Evolutionary conservation across 2,329 filamentous ascomycete species (phyloP).

Genomic region (Zalaria sp.): DNA sequence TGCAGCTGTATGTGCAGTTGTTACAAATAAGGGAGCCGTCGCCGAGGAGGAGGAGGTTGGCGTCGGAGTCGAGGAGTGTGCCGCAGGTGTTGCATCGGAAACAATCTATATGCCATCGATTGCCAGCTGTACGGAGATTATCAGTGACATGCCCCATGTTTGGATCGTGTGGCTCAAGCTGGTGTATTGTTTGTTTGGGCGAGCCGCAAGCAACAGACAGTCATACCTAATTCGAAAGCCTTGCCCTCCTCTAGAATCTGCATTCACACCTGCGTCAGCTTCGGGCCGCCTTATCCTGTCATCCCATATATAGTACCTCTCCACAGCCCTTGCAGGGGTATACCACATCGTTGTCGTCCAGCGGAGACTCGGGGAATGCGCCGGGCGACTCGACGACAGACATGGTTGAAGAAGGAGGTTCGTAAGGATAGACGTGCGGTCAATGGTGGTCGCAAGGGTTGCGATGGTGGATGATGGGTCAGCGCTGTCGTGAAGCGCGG

Average conservation of each 20-base stretch:
- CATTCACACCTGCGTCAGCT: conserved; percentile 6
- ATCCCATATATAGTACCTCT: conserved; percentile 44
- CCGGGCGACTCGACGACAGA: conserved; percentile 38
- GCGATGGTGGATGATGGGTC: not conserved
- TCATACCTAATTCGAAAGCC: conserved; percentile 86
- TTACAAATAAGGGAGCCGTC: conserved; percentile 98
- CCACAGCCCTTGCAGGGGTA: conserved; percentile 89
- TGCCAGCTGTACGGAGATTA: conserved; percentile 51
- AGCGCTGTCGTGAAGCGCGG: not conserved
- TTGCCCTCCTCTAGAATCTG: conserved; percentile 98
- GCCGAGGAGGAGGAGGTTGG: conserved; percentile 89
- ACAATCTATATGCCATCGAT: conserved; percentile 97
- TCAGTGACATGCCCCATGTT: conserved; percentile 15
- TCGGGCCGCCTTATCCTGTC: not conserved
- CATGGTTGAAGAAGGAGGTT: not conserved
- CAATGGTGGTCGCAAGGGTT: too few species aligned
- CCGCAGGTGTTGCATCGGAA: conserved; percentile 95
- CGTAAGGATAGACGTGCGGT: not conserved
- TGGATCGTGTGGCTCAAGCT: not conserved
- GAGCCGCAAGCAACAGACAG: conserved; percentile 7
- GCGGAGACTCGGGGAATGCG: conserved; percentile 48
- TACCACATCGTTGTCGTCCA: conserved; percentile 65
- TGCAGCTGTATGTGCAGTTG: conserved; percentile 98
- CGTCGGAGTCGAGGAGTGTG: conserved; percentile 93
- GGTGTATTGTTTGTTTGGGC: conserved; percentile 5